Evolutionary conservation across 352 stramenopile genomes (phyloP).

Genomic region (Pythium biforme): DNA sequence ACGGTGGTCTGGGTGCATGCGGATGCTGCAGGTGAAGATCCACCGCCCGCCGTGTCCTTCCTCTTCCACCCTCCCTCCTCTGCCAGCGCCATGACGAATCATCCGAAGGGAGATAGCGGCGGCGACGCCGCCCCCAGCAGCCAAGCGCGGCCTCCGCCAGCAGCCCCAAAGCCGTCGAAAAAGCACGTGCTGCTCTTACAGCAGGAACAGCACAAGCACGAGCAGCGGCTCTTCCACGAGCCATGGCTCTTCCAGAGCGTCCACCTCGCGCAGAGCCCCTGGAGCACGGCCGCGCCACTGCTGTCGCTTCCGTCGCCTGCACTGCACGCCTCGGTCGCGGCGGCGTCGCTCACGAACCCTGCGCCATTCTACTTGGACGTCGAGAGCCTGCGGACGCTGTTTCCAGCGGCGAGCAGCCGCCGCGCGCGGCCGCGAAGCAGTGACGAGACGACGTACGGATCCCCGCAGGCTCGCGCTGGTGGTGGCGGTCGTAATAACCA

Average conservation of each 20-base stretch:
- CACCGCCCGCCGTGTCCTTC: no score
- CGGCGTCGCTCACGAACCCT: slow-evolving; percentile 7
- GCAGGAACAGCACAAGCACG: slow-evolving; percentile 12
- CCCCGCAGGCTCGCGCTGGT: slow-evolving; percentile 9
- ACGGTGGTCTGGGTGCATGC: no score
- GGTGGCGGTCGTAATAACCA: slow-evolving; percentile 19
- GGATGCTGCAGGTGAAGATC: no score
- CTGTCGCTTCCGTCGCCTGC: slow-evolving; percentile 6
- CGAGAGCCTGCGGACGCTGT: slow-evolving; percentile 57
- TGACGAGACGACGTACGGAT: slow-evolving; percentile 19
- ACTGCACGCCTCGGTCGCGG: slow-evolving; percentile 1
- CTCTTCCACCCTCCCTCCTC: no score
- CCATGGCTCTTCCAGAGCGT: slow-evolving; percentile 76
- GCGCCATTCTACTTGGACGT: slow-evolving; percentile 70
- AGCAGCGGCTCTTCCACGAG: slow-evolving; percentile 34
- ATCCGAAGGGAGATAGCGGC: no score
- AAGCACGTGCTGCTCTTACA: slow-evolving; percentile 26
- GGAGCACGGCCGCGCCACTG: neutral
- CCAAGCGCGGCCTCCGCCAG: no score
- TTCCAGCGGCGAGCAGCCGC: slow-evolving; percentile 27
- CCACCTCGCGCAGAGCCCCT: slow-evolving; percentile 33
- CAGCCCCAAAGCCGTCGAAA: slow-evolving; percentile 11
- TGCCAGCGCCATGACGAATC: no score
- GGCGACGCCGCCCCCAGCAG: no score
- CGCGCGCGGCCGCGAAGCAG: slow-evolving; percentile 22